Evolutionary conservation across 2,329 filamentous ascomycete genomes (phyloP).

Genomic region (Colletotrichum gigasporum): DNA sequence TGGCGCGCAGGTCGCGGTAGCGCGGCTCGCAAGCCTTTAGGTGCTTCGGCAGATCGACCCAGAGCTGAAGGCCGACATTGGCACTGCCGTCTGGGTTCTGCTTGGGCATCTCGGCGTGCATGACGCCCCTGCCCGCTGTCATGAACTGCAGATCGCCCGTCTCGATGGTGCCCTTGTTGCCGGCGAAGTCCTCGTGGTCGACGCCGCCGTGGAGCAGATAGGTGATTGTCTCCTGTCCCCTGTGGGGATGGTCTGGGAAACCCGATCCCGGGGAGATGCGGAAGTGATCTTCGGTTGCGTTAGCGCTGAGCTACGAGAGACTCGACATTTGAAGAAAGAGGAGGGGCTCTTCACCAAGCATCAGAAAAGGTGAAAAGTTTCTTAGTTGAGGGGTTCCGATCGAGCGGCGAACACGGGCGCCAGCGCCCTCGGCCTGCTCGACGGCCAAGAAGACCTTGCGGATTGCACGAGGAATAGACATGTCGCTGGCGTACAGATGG

Average conservation of each 20-base stretch:
- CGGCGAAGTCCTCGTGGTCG: slow-evolving; percentile 93
- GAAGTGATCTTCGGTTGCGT: slow-evolving; percentile 88
- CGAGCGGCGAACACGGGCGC: slow-evolving; percentile 85
- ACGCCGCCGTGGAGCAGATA: slow-evolving; percentile 88
- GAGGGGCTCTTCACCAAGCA: slow-evolving; percentile 98
- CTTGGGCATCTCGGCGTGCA: slow-evolving; percentile 95
- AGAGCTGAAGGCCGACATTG: slow-evolving; percentile 91
- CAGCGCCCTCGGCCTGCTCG: slow-evolving; percentile 88
- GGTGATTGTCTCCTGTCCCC: slow-evolving; percentile 88
- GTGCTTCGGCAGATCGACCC: slow-evolving; percentile 87
- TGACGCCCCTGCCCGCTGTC: slow-evolving; percentile 91
- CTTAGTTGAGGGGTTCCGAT: slow-evolving; percentile 85
- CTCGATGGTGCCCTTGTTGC: slow-evolving; percentile 83
- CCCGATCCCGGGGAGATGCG: slow-evolving; percentile 81
- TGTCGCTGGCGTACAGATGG: slow-evolving; percentile 54
- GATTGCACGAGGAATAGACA: slow-evolving; percentile 79
- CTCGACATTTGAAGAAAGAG: slow-evolving; percentile 84
- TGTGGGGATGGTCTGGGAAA: slow-evolving; percentile 87
- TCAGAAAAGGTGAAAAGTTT: slow-evolving; percentile 92
- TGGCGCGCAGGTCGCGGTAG: slow-evolving; percentile 84
- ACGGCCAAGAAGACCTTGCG: slow-evolving; percentile 84
- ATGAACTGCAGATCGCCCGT: slow-evolving; percentile 97
- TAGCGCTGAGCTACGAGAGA: slow-evolving; percentile 80
- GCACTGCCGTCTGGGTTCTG: slow-evolving; percentile 78
- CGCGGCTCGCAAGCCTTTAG: slow-evolving; percentile 91